Base-by-base conservation (phyloP, 768 basidiomycete genomes). In the Leccinum obscurum region DNA sequence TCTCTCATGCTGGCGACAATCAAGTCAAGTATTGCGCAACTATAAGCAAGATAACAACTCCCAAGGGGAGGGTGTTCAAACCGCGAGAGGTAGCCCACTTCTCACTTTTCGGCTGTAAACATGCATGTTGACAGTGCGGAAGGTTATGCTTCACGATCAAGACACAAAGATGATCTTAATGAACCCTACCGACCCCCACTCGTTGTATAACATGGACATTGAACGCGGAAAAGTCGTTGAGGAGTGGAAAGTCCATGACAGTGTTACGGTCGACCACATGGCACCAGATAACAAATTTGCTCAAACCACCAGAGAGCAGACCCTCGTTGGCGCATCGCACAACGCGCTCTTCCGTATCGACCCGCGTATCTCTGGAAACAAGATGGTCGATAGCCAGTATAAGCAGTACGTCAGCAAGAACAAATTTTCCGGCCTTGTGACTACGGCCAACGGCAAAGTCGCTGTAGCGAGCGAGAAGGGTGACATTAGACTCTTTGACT, bases 281-380 rank as follows among this genome's bases (percentile, higher is more conserved):
- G 85, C 95, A 2, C 95, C 97, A 5, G 88, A 94, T 66, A 87
- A 83, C 77, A 99, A 99, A 76, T 98, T 93, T 68, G 95, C 97
- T 6, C 95, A 90, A 65, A 97, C 88, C 65, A 95, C 95, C 44
- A 83, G 81, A 52, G 89, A 96, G 72, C 92, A 97, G 73, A 99
- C 97, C 3, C 81, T 99, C 57, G 87, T 98, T 63, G 97, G 97
- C 46, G 82, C 86, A 62, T 97, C 96, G 1, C 89, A 93, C 76
- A 98, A 98, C 70, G 91, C 94, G 9, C 80, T 99, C 52, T 99
- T 98, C 90, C 90, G 95, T 52, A 91, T 99, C 75, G 97, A 99
- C 76, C 97, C 97, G 48, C 93, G 97, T 61, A 78, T 98, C 2
- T 87, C 89, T 5, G 95, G 95, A 56, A 87, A 80, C 73, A 98